phyloP scores from a whole-genome alignment of 345 rosid species.

The Stellera chamaejasme region DNA sequence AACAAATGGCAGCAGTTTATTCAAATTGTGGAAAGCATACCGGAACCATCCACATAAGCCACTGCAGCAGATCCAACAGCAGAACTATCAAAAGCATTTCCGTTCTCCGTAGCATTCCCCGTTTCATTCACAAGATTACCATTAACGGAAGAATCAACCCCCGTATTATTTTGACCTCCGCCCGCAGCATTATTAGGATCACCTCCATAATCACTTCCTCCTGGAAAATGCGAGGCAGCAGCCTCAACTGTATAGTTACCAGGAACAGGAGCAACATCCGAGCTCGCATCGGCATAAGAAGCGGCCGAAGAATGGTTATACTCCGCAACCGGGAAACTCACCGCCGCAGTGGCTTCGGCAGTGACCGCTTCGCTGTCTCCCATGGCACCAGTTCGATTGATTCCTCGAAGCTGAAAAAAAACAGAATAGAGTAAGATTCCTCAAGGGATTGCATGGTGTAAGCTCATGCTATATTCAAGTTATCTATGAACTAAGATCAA shows the following conservation, averaged over 20 bases:
- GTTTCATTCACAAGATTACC: conserved; percentile 37
- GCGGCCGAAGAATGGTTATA: conserved; percentile 26
- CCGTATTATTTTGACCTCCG: conserved; percentile 22
- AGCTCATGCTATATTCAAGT: too few species aligned
- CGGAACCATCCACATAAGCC: conserved; percentile 42
- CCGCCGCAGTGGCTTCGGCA: conserved; percentile 33
- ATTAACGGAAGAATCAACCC: conserved; percentile 37
- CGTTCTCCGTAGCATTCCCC: conserved; percentile 45
- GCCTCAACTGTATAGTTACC: conserved; percentile 12
- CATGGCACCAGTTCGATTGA: conserved; percentile 19
- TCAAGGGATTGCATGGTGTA: too few species aligned
- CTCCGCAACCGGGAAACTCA: conserved; percentile 26
- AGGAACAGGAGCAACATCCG: conserved; percentile 23
- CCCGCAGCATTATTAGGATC: conserved; percentile 15
- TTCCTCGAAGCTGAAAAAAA: conserved; percentile 22
- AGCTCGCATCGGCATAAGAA: conserved; percentile 18
- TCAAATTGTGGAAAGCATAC: conserved; percentile 31
- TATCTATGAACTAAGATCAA: too few species aligned
- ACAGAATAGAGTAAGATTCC: conserved; percentile 1
- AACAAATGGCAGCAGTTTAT: neutral
- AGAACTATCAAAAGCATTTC: conserved; percentile 30
- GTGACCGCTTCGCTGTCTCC: conserved; percentile 61
- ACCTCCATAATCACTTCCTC: conserved; percentile 9
- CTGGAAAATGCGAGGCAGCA: conserved; percentile 10
- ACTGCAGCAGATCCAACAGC: conserved; percentile 31